phyloP scores from a whole-genome alignment of 345 rosid genomes.

The Linum trigynum region DNA sequence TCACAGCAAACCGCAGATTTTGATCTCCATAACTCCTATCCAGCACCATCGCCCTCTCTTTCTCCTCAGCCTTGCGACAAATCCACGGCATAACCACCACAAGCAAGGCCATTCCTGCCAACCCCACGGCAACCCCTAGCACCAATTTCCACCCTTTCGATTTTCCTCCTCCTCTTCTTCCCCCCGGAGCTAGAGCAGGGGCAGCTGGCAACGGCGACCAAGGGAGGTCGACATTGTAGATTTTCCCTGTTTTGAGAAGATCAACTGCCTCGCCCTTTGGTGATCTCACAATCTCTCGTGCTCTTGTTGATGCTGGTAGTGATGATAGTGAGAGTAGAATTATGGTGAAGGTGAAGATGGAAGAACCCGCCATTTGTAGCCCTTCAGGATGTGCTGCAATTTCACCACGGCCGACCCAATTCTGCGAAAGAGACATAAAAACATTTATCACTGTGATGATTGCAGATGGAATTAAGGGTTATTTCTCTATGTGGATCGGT shows the following conservation, averaged over 20 bases:
- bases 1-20: conserved; percentile 82
- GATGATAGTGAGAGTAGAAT: neutral
- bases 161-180: neutral
- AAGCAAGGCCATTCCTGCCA: conserved; percentile 50
- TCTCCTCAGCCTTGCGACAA: conserved; percentile 65
- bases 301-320: neutral
- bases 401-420: neutral
- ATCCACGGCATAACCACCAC: conserved; percentile 54
- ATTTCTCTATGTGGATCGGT: too few relatives aligned
- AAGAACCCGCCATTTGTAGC: neutral
- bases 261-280: conserved; percentile 30
- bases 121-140: conserved; percentile 68
- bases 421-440: too few relatives aligned
- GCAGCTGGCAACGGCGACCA: conserved; percentile 8
- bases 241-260: conserved; percentile 53
- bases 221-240: conserved; percentile 52
- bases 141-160: conserved; percentile 81
- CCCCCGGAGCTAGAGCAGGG: neutral
- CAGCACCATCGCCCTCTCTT: conserved; percentile 63
- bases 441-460: neutral
- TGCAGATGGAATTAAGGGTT: too few relatives aligned
- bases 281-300: neutral
- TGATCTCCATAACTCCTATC: conserved; percentile 88
- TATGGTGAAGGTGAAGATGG: neutral
- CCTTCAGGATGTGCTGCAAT: too few relatives aligned